Conservation (phyloP, 768 basidiomycete species). For the Phlegmacium glaucopus region DNA sequence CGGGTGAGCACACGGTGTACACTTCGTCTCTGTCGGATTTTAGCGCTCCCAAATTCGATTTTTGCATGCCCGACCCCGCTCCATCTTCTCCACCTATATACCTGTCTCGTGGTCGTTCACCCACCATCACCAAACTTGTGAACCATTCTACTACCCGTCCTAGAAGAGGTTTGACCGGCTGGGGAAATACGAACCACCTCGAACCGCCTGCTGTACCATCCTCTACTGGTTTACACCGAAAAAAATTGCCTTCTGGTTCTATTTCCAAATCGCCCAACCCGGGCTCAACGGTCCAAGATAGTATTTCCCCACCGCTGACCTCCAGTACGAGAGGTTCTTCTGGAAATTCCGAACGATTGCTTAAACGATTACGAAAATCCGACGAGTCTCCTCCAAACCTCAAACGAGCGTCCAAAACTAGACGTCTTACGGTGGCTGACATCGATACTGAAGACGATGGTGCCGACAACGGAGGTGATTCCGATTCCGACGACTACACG, state of each 20-base stretch:
- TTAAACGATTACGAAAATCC: background rate
- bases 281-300: background rate
- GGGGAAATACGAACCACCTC: background rate
- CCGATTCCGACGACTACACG: slow-evolving; percentile 27
- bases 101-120: slow-evolving; percentile 6
- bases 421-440: background rate
- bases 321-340: background rate
- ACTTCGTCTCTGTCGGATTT: background rate
- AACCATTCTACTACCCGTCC: background rate
- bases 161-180: background rate
- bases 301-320: background rate
- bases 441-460: background rate
- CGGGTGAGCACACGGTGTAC: background rate
- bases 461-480: slow-evolving; percentile 14
- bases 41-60: background rate
- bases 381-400: background rate
- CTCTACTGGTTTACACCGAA: background rate
- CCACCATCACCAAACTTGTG: background rate
- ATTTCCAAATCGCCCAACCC: background rate
- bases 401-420: background rate
- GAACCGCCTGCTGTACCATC: background rate
- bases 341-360: background rate
- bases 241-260: background rate
- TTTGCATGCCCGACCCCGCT: background rate
- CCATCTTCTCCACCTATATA: slow-evolving; percentile 2